These are phyloP conservation scores for Moniliella sp. DNA, from an alignment of 1,284 basidiomycete species.

Conservation along the genomic window DNA sequence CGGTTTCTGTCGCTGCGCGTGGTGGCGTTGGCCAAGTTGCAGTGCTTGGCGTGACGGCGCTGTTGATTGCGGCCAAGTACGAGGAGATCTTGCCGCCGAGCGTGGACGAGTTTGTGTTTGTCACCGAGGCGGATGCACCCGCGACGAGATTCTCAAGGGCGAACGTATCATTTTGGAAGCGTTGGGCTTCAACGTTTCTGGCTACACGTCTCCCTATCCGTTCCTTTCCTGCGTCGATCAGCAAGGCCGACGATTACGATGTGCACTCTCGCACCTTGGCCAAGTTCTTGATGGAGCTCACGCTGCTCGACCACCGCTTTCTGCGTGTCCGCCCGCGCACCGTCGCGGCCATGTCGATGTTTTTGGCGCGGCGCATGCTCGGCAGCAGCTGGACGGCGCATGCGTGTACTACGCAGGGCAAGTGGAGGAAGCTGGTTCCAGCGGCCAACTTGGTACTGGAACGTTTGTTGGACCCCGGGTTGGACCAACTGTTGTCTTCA, in stretches of 20 bases:
- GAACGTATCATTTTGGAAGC: slow-evolving; percentile 67
- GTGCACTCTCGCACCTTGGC: slow-evolving; percentile 77
- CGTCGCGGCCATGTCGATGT: slow-evolving; percentile 95
- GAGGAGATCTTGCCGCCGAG: slow-evolving; percentile 32
- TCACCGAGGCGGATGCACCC: slow-evolving; percentile 63
- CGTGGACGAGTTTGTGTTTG: slow-evolving; percentile 38
- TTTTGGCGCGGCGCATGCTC: slow-evolving; percentile 30
- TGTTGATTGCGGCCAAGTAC: slow-evolving; percentile 49
- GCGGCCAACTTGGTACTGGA: slow-evolving; percentile 67
- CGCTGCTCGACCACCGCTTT: slow-evolving; percentile 77
- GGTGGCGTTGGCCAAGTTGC: slow-evolving; percentile 45
- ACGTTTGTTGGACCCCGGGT: slow-evolving; percentile 59
- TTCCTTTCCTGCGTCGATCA: slow-evolving; percentile 92
- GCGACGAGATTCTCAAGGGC: slow-evolving; percentile 77
- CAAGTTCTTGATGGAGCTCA: slow-evolving; percentile 93
- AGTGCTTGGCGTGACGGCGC: slow-evolving; percentile 47
- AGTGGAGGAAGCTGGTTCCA: slow-evolving; percentile 57
- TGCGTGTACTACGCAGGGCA: too few relatives aligned
- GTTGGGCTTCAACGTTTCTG: slow-evolving; percentile 79
- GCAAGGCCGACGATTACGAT: slow-evolving; percentile 91
- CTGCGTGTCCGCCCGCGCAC: slow-evolving; percentile 76
- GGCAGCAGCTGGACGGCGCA: too few relatives aligned
- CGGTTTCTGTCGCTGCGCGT: slow-evolving; percentile 45
- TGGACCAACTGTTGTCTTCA: slow-evolving; percentile 67
- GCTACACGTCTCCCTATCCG: slow-evolving; percentile 95